Percentiles rank a stretch among this genome's conserved stretches.
These are phyloP conservation scores for Fusarium sp. DNA, from an alignment of 2,329 filamentous ascomycete genomes.

Conservation along the genomic window DNA sequence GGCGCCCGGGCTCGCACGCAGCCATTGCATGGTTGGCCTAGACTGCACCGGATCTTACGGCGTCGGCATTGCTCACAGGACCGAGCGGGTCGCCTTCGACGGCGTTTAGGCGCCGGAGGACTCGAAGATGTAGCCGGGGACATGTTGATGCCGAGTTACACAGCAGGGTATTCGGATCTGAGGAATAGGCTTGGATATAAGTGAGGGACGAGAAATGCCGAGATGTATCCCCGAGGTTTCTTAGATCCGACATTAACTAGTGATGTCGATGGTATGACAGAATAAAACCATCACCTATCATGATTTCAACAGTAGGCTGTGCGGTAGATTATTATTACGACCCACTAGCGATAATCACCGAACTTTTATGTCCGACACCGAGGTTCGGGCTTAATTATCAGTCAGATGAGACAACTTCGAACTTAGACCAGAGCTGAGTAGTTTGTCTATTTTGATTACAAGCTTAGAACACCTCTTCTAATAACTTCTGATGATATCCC, in stretches of 20 bases:
- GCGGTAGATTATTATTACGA: too few species aligned
- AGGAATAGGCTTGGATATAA: constrained; percentile 27
- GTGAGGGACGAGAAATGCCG: constrained; percentile 24
- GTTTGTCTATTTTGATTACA: too few species aligned
- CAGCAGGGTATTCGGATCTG: constrained; percentile 7
- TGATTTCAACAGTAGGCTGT: too few species aligned
- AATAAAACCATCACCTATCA: too few species aligned
- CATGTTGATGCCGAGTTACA: neutral
- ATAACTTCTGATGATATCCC: too few species aligned
- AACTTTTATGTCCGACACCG: constrained; percentile 26
- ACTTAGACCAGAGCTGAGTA: too few species aligned
- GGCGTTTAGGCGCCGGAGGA: constrained; percentile 39
- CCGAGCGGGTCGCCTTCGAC: constrained; percentile 45
- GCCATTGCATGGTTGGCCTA: constrained; percentile 44
- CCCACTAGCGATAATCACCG: neutral
- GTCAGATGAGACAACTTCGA: too few species aligned
- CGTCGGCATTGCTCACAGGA: constrained; percentile 50
- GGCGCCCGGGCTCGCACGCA: constrained; percentile 46
- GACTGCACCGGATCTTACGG: constrained; percentile 46
- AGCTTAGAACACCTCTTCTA: too few species aligned
- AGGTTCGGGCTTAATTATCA: constrained; percentile 15
- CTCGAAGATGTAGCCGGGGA: constrained; percentile 24
- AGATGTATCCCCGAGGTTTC: constrained; percentile 38
- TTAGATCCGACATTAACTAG: constrained; percentile 2
- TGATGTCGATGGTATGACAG: too few species aligned